Base-by-base conservation (phyloP, 352 stramenopile species). In the Globisporangium spinosum region DNA sequence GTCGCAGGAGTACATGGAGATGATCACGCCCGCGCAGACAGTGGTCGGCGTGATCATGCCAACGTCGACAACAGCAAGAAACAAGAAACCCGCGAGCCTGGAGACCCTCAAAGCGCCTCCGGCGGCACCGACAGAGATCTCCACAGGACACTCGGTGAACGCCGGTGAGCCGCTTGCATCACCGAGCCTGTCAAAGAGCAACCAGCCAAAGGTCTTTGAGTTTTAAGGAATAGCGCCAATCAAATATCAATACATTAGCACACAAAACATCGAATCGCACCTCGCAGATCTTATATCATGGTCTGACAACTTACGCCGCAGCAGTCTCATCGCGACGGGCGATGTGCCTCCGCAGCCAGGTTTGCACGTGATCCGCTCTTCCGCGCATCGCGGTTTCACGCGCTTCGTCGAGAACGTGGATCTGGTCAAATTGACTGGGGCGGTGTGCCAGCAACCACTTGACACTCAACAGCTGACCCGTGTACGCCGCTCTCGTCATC, bases 401-500 rank as follows among this genome's bases (percentile, higher is more conserved):
- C 1, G 76, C 71, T 7, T 71, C 70, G 6, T 68, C 20, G 6
- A 80, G 57, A 35, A 70, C 32, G 8, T 43, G 35, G 5, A 17
- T 22, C 1, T 57, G 43, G 43, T 78, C 69, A 10, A 80, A 77
- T 23, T 80, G 73, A 10, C 34, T 40, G 1, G 67, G 57, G 2
- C 60, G 34, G 35, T 79, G 68, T 27, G 43, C 23, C 20, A 83
- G 32, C 40, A 80, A 61, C 75, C 75, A 82, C 57, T 57, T 65
- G 6, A 80, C 76, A 25, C 69, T 79, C 22, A 64, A 64, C 13
- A 83, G 67, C 35, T 80, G 76, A 0, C 76, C 76, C 0, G 66
- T 67, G 58, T 74, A 80, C 25, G 76, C 72, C 17, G 76, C 71
- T 34, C 67, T 60, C 3, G 58, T 66, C 56, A 81, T 68, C 6